Evolutionary conservation across 192 early-diverging fungal species (phyloP), one percentile per base, ranked within the genome.

Genomic region (Dissophora globulifera): DNA sequence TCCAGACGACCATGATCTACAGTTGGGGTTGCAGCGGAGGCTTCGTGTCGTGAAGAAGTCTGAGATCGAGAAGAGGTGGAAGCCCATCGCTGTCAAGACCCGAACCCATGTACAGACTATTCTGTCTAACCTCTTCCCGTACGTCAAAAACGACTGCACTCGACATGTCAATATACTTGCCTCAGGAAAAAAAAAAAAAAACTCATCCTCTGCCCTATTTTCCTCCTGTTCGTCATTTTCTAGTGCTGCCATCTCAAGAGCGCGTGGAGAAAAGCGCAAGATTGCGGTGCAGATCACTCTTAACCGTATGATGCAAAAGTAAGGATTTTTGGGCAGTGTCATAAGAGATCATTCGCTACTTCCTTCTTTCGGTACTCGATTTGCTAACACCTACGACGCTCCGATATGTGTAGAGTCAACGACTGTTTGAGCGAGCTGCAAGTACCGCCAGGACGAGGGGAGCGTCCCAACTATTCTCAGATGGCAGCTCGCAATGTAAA

Each of bases 251-350:
- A 76, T 76, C 15, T 55, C 57, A 19, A 48, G 52, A n/a, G 51
- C 56, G 3, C 46, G 63, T 56, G 72, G 72, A 31, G 72, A 76
- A 2, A 66, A 57, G 27, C 41, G 63, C 35, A 61, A 76, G 58
- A 76, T 76, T 56, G 63, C 63, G 4, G 29, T 57, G 26, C 72
- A 76, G 29, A 49, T 55, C 16, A 42, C 42, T 20, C 42, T 76
- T 45, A 66, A 59, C 27, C 56, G 63, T 11, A 50, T 76, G 2
- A 61, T 76, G 72, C 58, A 76, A 57, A 61, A 67, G 72, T 76
- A 66, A 0, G 72, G n/a, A n/a, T n/a, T n/a, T n/a, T n/a, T n/a
- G n/a, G n/a, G n/a, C n/a, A n/a, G n/a, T n/a, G n/a, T n/a, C n/a
- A n/a, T n/a, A n/a, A n/a, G n/a, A n/a, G n/a, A n/a, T n/a, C n/a